Conservation (phyloP, 164 flowering plant species). For the Aristolochia fimbriata region DNA sequence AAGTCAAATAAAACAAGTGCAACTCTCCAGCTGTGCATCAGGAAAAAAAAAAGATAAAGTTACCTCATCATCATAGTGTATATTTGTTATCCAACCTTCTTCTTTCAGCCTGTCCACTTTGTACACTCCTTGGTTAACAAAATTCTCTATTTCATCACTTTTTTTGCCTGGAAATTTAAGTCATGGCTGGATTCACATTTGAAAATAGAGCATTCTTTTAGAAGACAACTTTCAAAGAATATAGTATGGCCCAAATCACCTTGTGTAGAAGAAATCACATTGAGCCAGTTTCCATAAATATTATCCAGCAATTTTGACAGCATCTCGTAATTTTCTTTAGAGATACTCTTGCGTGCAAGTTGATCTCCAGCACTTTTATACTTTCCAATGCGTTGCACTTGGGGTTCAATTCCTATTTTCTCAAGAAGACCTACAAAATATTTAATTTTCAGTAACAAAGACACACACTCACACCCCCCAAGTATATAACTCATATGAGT, state of each 20-base stretch:
- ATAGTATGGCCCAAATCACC: constrained; percentile 28
- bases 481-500: no score
- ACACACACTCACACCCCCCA: no score
- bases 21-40: no score
- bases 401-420: constrained; percentile 83
- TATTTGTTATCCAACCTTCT: constrained; percentile 68
- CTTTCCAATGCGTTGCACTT: constrained; percentile 82
- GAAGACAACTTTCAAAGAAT: not conserved
- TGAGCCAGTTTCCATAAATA: constrained; percentile 83
- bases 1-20: no score
- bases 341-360: constrained; percentile 68
- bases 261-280: constrained; percentile 42
- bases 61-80: constrained; percentile 91
- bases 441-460: no score
- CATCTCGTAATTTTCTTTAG: constrained; percentile 88
- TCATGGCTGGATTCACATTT: not conserved
- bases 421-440: constrained; percentile 62
- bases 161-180: constrained; percentile 45
- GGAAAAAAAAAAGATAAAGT: not conserved
- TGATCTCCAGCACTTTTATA: constrained; percentile 98
- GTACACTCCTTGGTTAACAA: constrained; percentile 79
- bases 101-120: constrained; percentile 72
- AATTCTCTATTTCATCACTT: constrained; percentile 62
- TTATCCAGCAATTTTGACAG: constrained; percentile 79
- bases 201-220: not conserved